phyloP scores from a whole-genome alignment of 139 green algal species.

The Chlamydomonas sp. region DNA sequence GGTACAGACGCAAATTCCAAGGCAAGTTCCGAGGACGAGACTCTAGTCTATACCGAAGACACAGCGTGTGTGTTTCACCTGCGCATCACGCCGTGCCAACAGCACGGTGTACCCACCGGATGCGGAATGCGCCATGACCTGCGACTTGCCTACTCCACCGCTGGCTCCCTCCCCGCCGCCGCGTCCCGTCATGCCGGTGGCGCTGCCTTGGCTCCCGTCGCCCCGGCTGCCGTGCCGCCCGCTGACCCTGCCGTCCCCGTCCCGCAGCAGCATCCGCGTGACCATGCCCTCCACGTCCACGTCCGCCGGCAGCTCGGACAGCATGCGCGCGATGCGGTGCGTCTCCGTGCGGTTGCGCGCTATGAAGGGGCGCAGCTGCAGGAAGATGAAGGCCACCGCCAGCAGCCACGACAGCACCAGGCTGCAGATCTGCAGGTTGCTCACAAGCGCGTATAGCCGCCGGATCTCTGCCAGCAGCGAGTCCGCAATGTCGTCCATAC shows the following conservation, averaged over 20 bases:
- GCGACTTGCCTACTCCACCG: too few species aligned
- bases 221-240: not conserved
- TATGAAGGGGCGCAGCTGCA: constrained; percentile 30
- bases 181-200: not conserved
- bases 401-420: constrained; percentile 22
- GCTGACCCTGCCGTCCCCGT: not conserved
- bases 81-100: too few species aligned
- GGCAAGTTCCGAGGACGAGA: too few species aligned
- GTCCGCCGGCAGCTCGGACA: constrained; percentile 27
- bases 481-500: not conserved
- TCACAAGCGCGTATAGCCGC: not conserved
- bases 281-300: constrained; percentile 34
- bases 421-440: constrained; percentile 19
- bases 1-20: too few species aligned
- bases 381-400: constrained; percentile 21
- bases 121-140: too few species aligned
- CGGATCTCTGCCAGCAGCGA: not conserved
- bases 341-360: constrained; percentile 2
- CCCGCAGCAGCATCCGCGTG: not conserved
- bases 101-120: too few species aligned
- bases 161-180: not conserved
- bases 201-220: not conserved
- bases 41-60: too few species aligned
- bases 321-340: constrained; percentile 24
- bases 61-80: too few species aligned